Evolutionary conservation across 805 yeast species (phyloP).

Genomic region (Ascoidea asiatica): DNA sequence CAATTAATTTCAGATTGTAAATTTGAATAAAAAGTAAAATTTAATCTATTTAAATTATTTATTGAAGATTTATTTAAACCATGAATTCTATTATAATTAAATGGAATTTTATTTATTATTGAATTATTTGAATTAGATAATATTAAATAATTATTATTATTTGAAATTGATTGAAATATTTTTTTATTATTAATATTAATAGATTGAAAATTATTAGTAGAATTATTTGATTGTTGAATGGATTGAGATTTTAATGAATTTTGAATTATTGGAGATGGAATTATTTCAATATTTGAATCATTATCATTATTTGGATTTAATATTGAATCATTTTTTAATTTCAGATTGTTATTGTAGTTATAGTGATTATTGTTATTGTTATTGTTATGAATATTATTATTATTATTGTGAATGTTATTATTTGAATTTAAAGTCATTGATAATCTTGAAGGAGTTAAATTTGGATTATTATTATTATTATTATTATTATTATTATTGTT

Average conservation of each 20-base stretch:
- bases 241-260: not conserved
- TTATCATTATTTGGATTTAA: no score
- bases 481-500: no score
- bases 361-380: no score
- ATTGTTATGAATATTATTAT: no score
- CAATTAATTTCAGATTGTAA: slow-evolving; percentile 6
- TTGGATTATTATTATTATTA: not conserved
- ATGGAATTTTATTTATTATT: slow-evolving; percentile 1
- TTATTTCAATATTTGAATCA: no score
- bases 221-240: not conserved
- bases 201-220: slow-evolving; percentile 4
- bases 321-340: not conserved
- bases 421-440: not conserved
- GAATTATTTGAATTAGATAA: not conserved
- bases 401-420: not conserved
- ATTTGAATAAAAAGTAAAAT: slow-evolving; percentile 3
- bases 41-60: slow-evolving; percentile 3
- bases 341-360: not conserved
- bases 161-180: slow-evolving; percentile 4
- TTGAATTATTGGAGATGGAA: not conserved
- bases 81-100: slow-evolving; percentile 8
- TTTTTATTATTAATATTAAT: slow-evolving; percentile 8
- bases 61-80: slow-evolving; percentile 6
- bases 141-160: slow-evolving; percentile 2
- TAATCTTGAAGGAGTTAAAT: not conserved